Base-by-base conservation (phyloP, 1,139 yeast genomes). In the Yarrowia galli region DNA sequence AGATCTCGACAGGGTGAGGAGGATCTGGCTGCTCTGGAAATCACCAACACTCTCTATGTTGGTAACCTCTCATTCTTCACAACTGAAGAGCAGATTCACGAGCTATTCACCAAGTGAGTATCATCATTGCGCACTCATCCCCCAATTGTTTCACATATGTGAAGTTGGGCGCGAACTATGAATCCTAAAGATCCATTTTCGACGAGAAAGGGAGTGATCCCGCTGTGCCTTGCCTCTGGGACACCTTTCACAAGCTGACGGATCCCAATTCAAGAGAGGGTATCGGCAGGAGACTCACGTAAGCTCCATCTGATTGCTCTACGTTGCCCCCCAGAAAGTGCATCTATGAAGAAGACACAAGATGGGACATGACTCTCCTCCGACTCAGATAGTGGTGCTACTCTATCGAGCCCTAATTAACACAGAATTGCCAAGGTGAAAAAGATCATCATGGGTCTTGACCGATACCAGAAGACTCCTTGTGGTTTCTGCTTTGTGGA, bases 401-500 rank as follows among this genome's bases (percentile, higher is more conserved):
- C 32, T 28, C 32, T 28, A 28, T 10, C 8, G 32, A 28, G 32
- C 1, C 32, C 32, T 28, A 7, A 28, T 56, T 61, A 61, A 61
- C 66, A 23, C 56, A 72, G 73, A 69, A 78, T 75, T 75, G 99
- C 98, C 1, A 80, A 84, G 15, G 87, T 93, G 45, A 86, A 86
- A 71, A 83, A 89, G 73, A 90, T 92, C 58, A 87, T 93, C 69
- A 93, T 95, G 98, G 99, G 99, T 0, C 83, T 93, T 66, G 98
- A 93, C 75, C 84, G 97, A 70, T 88, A 88, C 75, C 89, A 89
- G 72, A 86, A 88, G 74, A 92, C 97, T 0, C 98, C 98, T 0
- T 92, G 98, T 76, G 98, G 98, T 40, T 95, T 95, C 78, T 92
- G 98, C 75, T 93, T 93, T 77, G 92, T 93, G 42, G 89, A 91